phyloP scores from a whole-genome alignment of 495 filamentous ascomycete genomes.

The Cryomyces antarcticus region DNA sequence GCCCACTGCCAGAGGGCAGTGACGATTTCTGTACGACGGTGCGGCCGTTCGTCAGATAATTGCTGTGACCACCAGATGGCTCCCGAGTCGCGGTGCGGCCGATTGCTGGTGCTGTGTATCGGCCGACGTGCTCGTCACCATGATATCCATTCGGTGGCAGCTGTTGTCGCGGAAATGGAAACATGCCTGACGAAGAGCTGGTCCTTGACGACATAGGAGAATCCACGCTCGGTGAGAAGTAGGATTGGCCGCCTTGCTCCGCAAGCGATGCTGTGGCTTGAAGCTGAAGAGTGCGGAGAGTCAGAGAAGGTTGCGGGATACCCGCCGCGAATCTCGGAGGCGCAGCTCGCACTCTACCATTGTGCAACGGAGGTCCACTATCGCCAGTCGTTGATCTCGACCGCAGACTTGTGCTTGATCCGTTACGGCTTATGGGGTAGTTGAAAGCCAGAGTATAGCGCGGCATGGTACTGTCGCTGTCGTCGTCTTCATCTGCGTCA shows the following conservation, averaged over 20 bases:
- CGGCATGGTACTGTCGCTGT: conserved; percentile 20
- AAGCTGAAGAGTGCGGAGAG: conserved; percentile 49
- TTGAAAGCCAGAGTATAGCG: conserved; percentile 8
- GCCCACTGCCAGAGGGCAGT: conserved; percentile 1
- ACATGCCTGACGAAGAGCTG: conserved; percentile 51
- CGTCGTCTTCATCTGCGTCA: conserved; percentile 48
- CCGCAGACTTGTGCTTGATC: conserved; percentile 60
- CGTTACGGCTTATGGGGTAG: conserved; percentile 33
- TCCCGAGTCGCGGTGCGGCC: conserved; percentile 62
- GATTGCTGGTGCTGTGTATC: conserved; percentile 75
- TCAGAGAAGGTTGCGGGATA: conserved; percentile 30
- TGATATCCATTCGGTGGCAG: conserved; percentile 38
- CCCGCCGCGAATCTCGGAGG: conserved; percentile 49
- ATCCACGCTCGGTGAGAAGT: conserved; percentile 77
- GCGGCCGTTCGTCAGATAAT: too few species aligned
- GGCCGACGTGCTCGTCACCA: conserved; percentile 43
- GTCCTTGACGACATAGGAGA: conserved; percentile 69
- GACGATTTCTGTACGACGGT: too few species aligned
- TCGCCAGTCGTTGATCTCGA: conserved; percentile 63
- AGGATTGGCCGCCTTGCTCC: conserved; percentile 41
- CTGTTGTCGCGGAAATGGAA: conserved; percentile 57
- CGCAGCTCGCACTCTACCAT: conserved; percentile 28
- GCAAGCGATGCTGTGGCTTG: conserved; percentile 25
- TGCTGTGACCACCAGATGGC: conserved; percentile 23
- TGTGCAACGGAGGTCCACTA: conserved; percentile 31